Conservation (phyloP, 768 basidiomycete genomes). For the Boletus reticuloceps region DNA sequence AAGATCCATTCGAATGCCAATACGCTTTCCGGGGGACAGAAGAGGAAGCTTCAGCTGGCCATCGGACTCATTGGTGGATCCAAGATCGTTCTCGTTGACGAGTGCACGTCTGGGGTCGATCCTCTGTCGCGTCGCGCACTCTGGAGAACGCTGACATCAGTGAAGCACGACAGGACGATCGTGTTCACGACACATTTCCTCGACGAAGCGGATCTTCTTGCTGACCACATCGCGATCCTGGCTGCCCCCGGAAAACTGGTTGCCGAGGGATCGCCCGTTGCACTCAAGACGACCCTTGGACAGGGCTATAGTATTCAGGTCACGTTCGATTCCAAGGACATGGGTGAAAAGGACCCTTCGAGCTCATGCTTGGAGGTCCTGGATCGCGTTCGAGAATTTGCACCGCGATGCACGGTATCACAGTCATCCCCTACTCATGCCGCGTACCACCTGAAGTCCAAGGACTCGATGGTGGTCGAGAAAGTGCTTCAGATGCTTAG, state of each 20-base stretch:
- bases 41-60: constrained; percentile 80
- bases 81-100: constrained; percentile 61
- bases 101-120: constrained; percentile 80
- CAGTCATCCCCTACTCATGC: constrained; percentile 42
- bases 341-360: constrained; percentile 23
- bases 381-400: constrained; percentile 40
- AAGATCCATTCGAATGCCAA: constrained; percentile 67
- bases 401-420: constrained; percentile 44
- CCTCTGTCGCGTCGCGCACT: constrained; percentile 75
- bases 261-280: constrained; percentile 69
- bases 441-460: constrained; percentile 58
- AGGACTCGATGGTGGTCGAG: constrained; percentile 53
- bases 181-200: constrained; percentile 82
- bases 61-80: constrained; percentile 78
- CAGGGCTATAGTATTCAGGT: constrained; percentile 68
- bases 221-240: constrained; percentile 72
- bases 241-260: constrained; percentile 74
- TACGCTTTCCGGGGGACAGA: constrained; percentile 77
- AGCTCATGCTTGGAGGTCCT: constrained; percentile 33
- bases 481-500: constrained; percentile 57
- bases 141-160: constrained; percentile 70
- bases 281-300: constrained; percentile 69
- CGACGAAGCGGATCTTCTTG: constrained; percentile 77
- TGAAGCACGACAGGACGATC: constrained; percentile 63
- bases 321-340: constrained; percentile 39